phyloP scores from a whole-genome alignment of 352 stramenopile species.

The Phytophthora meadii region DNA sequence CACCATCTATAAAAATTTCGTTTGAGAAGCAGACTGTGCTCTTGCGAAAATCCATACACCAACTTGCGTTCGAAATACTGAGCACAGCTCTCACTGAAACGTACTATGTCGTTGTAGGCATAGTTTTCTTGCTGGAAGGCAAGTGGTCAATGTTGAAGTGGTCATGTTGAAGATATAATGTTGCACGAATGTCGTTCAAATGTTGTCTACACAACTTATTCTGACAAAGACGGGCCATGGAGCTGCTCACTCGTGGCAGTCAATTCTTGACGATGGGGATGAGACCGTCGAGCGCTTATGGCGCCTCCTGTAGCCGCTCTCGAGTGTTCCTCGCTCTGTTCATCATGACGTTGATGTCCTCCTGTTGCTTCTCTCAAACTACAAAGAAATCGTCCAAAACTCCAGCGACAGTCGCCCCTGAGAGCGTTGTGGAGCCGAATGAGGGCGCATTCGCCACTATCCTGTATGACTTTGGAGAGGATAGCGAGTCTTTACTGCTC shows the following conservation, averaged over 20 bases:
- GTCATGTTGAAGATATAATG: constrained; percentile 15
- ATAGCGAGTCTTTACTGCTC: constrained; percentile 68
- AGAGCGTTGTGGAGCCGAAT: constrained; percentile 35
- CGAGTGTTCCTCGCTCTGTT: constrained; percentile 9
- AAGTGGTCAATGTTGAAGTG: background rate
- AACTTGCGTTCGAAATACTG: no score
- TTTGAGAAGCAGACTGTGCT: no score
- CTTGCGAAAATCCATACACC: no score
- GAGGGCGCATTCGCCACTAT: constrained; percentile 74
- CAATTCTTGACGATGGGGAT: constrained; percentile 33
- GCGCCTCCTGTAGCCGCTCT: background rate
- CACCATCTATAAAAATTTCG: no score
- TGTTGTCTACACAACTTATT: constrained; percentile 14
- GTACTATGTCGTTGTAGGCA: no score
- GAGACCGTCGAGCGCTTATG: constrained; percentile 28
- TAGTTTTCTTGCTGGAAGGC: background rate
- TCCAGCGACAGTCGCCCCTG: constrained; percentile 13
- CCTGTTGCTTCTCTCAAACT: constrained; percentile 7
- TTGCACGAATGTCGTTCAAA: constrained; percentile 18
- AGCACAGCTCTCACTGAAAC: no score
- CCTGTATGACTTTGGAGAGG: constrained; percentile 69
- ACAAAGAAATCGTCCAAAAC: constrained; percentile 3
- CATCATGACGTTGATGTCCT: background rate
- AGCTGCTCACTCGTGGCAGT: constrained; percentile 14
- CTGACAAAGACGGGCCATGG: constrained; percentile 5